Evolutionary conservation across 2,329 filamentous ascomycete species (phyloP), one percentile per base, ranked within the genome.

Genomic region (Sporothrix brasiliensis): DNA sequence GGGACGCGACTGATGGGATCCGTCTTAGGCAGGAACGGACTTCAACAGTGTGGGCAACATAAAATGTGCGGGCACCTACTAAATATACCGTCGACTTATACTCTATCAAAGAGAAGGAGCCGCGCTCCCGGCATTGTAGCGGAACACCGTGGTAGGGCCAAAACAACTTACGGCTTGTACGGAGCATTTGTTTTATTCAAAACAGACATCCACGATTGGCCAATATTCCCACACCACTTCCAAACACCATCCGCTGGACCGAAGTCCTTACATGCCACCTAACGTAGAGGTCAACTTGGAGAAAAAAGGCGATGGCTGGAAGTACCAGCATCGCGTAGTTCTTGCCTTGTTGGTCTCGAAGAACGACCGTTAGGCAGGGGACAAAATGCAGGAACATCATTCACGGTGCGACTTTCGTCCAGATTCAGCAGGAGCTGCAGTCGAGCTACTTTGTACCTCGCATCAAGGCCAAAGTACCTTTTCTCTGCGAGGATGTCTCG

Each of bases 391-490:
- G 54, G 54, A 30, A 41, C 54, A 11, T 16, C 4, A 63, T 47
- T 41, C 44, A 27, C 16, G 11, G 50, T 27, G 21, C 27, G 52
- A 24, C 44, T 6, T 50, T 66, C 47, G 3, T 66, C 63, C 63
- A 47, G 53, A 66, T 66, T n/a, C 47, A 34, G 47, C 63, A 65
- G 47, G 61, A 41, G 24, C 61, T 47, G 39, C 44, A 21, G 41
- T 63, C 58, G 58, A 16, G 44, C 39, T 47, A 27, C 58, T 24
- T 63, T 27, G 21, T 58, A 39, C 54, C 30, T 58, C 54, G 2
- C 16, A 6, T 27, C 27, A 16, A 10, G 53, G 54, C 19, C 54
- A 7, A 58, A 41, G 54, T 58, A 58, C 16, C 16, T 41, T 58
- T 58, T 58, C 2, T 10, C 16, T n/a, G 19, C 19, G 4, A 9